Evolutionary conservation across 2,329 filamentous ascomycete genomes (phyloP).

Genomic region (Bipolaris cookei): DNA sequence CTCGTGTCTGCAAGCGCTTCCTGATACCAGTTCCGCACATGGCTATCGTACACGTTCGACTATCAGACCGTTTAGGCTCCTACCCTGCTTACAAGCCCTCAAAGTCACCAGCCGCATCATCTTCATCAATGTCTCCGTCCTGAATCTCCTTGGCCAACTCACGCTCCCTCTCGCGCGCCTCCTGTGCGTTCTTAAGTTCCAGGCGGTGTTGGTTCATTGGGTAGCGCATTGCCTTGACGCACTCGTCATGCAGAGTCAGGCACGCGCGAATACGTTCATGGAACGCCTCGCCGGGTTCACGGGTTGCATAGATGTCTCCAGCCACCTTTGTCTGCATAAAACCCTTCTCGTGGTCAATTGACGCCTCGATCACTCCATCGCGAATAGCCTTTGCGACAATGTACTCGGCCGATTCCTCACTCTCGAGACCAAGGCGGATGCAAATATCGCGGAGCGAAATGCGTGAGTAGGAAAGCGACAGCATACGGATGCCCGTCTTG

Average conservation of each 20-base stretch:
- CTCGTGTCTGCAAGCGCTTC: constrained; percentile 24
- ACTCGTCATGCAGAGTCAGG: constrained; percentile 91
- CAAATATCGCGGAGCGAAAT: constrained; percentile 98
- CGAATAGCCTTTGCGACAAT: constrained; percentile 98
- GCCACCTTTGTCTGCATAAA: constrained; percentile 99
- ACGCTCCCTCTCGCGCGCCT: constrained; percentile 93
- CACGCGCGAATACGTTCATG: constrained; percentile 95
- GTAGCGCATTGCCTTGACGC: constrained; percentile 99
- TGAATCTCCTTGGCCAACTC: constrained; percentile 99
- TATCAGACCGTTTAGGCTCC: no score
- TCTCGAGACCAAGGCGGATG: constrained; percentile 89
- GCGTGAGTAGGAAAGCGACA: constrained; percentile 96
- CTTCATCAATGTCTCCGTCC: constrained; percentile 94
- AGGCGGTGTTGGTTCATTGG: constrained; percentile 99
- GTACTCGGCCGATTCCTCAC: constrained; percentile 97
- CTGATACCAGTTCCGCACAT: constrained; percentile 28
- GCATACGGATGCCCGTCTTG: constrained; percentile 99
- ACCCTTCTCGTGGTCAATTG: constrained; percentile 88
- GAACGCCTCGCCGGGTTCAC: constrained; percentile 95
- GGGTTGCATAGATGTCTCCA: constrained; percentile 93
- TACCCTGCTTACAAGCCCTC: constrained; percentile 79
- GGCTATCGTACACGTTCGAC: constrained; percentile 30
- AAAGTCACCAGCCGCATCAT: constrained; percentile 94
- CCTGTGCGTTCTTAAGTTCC: constrained; percentile 97
- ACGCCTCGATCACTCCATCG: constrained; percentile 96